phyloP scores from a whole-genome alignment of 371 early-diverging fungal genomes.

The Mucor piriformis region DNA sequence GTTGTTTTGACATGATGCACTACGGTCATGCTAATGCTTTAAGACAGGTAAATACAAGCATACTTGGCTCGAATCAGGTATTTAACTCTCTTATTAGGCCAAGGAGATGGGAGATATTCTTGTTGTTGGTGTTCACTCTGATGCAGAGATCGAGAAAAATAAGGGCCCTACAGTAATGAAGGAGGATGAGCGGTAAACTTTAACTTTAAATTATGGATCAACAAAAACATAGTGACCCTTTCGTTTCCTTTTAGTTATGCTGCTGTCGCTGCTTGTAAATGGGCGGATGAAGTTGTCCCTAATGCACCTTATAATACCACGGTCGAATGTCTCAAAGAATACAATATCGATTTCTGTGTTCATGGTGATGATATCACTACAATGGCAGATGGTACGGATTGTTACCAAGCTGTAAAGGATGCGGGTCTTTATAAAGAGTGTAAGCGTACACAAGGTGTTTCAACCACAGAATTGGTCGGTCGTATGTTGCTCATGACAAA shows the following conservation, averaged over 20 bases:
- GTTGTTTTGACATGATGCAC: conserved; percentile 97
- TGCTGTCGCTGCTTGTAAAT: conserved; percentile 94
- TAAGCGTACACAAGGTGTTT: conserved; percentile 92
- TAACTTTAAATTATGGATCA: too few relatives aligned
- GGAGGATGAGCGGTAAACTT: conserved; percentile 83
- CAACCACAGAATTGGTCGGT: conserved; percentile 95
- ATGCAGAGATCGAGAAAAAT: conserved; percentile 86
- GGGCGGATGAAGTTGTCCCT: conserved; percentile 93
- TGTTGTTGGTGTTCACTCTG: conserved; percentile 97
- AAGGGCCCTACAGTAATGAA: conserved; percentile 97
- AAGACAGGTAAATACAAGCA: conserved; percentile 72
- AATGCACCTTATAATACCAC: conserved; percentile 94
- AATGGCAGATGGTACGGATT: conserved; percentile 93
- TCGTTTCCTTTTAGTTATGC: conserved; percentile 66
- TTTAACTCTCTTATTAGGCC: conserved; percentile 64
- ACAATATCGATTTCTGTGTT: conserved; percentile 90
- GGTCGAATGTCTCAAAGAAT: conserved; percentile 79
- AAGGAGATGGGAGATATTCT: conserved; percentile 90
- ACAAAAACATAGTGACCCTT: background rate
- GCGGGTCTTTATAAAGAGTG: conserved; percentile 94
- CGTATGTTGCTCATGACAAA: conserved; percentile 93
- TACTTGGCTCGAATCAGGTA: too few relatives aligned
- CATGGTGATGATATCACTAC: conserved; percentile 97
- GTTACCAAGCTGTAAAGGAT: conserved; percentile 92
- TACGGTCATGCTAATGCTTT: conserved; percentile 96